A percentile compares a stretch with the other conserved stretches of the same genome.
Evolutionary conservation across 2,329 filamentous ascomycete genomes (phyloP).

Genomic region (Lachnum nothofagi): DNA sequence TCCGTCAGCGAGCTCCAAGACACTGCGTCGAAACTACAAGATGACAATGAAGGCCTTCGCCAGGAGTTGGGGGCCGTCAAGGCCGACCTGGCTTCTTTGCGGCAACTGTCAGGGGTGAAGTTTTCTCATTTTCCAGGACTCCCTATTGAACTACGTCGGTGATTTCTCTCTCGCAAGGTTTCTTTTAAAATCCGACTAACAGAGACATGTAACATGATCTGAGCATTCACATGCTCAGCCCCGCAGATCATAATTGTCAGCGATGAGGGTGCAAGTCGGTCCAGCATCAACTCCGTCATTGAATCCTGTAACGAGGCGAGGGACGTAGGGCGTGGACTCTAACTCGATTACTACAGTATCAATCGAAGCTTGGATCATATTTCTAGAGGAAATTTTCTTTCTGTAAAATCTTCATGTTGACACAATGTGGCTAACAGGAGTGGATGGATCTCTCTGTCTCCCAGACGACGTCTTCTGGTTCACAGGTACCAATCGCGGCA

Average conservation of each 20-base stretch:
- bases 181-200: background rate
- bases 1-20: background rate
- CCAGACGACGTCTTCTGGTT: background rate
- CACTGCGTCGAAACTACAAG: background rate
- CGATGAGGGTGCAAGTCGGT: background rate
- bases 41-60: background rate
- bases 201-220: background rate
- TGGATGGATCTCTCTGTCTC: background rate
- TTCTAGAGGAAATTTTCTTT: background rate
- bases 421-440: background rate
- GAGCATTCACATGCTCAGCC: background rate
- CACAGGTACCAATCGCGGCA: background rate
- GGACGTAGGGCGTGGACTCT: background rate
- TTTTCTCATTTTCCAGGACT: background rate
- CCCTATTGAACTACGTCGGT: background rate
- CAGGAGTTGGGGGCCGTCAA: background rate
- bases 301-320: background rate
- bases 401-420: background rate
- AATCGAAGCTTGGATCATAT: background rate
- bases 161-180: background rate
- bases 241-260: background rate
- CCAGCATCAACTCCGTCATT: background rate
- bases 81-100: background rate
- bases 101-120: background rate
- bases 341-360: background rate